Evolutionary conservation across 1,284 basidiomycete genomes (phyloP).

Genomic region (Peniophora sp.): DNA sequence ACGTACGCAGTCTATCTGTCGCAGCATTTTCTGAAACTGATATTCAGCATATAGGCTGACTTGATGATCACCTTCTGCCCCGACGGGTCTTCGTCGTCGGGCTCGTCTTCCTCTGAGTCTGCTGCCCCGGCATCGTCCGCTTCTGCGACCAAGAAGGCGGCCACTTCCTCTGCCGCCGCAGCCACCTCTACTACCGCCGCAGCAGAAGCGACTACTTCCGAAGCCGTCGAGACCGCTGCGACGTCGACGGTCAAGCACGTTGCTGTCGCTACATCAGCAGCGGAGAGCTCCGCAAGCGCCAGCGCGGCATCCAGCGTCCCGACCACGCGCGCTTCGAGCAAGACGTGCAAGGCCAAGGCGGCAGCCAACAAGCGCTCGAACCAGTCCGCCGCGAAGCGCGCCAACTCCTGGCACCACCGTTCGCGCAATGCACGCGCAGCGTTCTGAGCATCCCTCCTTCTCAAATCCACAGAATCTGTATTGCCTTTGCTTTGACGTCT

Average conservation of each 20-base stretch:
- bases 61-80: slow-evolving; percentile 26
- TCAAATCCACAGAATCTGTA: no score
- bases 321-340: neutral
- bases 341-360: neutral
- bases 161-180: neutral
- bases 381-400: no score
- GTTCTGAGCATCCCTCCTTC: no score
- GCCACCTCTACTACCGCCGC: neutral
- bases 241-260: neutral
- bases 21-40: neutral
- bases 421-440: no score
- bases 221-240: neutral
- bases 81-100: neutral
- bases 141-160: neutral
- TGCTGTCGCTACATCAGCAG: neutral
- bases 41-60: slow-evolving; percentile 14
- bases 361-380: no score
- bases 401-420: no score
- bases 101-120: no score
- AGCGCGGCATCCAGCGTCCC: neutral
- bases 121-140: neutral
- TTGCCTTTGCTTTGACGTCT: no score
- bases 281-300: neutral
- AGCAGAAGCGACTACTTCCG: neutral
- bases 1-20: slow-evolving; percentile 12